phyloP scores from a whole-genome alignment of 345 rosid species.

The Eucalyptus lansdowneana region DNA sequence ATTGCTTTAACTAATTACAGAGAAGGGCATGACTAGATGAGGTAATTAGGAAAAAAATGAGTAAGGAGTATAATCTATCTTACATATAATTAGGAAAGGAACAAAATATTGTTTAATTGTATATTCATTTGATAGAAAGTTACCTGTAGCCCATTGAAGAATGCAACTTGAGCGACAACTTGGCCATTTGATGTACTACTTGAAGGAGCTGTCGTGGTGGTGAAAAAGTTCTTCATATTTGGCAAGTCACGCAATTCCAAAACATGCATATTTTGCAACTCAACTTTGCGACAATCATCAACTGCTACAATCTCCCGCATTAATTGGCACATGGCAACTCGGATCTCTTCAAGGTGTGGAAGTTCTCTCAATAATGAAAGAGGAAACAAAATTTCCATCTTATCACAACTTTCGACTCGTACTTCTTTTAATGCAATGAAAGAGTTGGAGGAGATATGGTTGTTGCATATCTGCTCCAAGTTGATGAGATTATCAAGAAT shows the following conservation, averaged over 20 bases:
- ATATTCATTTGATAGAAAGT: not conserved
- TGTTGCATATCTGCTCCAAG: not conserved
- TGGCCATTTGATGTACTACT: accelerated
- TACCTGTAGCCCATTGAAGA: not conserved
- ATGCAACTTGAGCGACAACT: not conserved
- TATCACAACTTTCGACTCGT: accelerated
- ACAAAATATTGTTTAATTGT: not conserved
- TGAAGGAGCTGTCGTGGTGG: accelerated
- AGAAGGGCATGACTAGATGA: not conserved
- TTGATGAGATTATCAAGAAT: accelerated
- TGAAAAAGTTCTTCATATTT: not conserved
- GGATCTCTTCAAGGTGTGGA: not conserved
- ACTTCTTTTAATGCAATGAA: not conserved
- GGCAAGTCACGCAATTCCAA: not conserved
- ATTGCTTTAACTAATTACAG: not conserved
- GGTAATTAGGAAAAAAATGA: not conserved
- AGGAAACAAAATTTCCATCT: not conserved
- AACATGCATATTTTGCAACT: not conserved
- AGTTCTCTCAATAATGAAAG: not conserved
- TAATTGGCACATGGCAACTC: accelerated
- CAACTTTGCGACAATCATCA: not conserved
- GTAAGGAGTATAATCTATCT: not conserved
- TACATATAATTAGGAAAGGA: not conserved
- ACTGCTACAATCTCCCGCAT: not conserved
- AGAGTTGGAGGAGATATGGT: accelerated